Evolutionary conservation across 768 basidiomycete species (phyloP).

Genomic region (Psilocybe subaeruginosa): DNA sequence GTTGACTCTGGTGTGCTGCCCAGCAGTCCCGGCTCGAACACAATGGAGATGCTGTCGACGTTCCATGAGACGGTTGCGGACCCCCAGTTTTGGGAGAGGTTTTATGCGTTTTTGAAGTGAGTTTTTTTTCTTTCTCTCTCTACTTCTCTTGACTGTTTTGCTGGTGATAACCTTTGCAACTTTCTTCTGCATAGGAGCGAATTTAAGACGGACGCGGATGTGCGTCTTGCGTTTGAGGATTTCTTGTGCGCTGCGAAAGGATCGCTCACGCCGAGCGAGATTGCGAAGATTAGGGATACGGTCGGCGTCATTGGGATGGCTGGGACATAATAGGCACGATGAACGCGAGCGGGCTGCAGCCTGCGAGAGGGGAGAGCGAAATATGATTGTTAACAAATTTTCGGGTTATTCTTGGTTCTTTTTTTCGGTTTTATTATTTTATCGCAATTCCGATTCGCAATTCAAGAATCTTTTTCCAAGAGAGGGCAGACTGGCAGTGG

Average conservation of each 20-base stretch:
- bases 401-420: no score
- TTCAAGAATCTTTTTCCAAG: no score
- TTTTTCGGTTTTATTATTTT: no score
- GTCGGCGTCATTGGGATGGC: constrained; percentile 91
- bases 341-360: no score
- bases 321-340: constrained; percentile 49
- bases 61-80: constrained; percentile 74
- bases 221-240: constrained; percentile 78
- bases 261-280: constrained; percentile 79
- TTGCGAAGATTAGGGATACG: constrained; percentile 89
- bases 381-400: no score
- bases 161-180: neutral
- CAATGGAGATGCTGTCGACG: constrained; percentile 49
- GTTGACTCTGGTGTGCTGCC: constrained; percentile 34
- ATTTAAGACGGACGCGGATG: constrained; percentile 66
- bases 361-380: no score
- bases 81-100: constrained; percentile 79
- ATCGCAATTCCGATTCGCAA: no score
- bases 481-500: no score
- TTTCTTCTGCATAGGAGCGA: constrained; percentile 49
- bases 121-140: constrained; percentile 23
- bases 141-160: neutral
- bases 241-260: constrained; percentile 85
- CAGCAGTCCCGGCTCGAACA: constrained; percentile 38
- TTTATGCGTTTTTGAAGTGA: constrained; percentile 68